These are phyloP conservation scores for Cubamyces lactineus DNA, from an alignment of 768 basidiomycete genomes.

Conservation along the genomic window DNA sequence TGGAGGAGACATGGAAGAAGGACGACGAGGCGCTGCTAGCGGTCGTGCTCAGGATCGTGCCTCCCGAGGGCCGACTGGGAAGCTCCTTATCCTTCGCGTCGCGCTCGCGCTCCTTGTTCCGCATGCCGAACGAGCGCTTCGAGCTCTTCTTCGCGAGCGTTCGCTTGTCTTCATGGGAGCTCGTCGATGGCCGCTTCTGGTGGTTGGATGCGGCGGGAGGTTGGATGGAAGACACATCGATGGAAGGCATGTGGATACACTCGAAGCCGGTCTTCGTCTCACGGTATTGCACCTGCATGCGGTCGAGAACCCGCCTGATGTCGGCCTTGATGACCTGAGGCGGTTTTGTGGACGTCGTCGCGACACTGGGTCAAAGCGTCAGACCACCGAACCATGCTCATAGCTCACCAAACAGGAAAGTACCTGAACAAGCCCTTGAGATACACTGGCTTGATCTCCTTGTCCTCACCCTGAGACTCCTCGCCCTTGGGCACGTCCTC, in stretches of 20 bases:
- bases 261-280: constrained; percentile 92
- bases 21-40: constrained; percentile 81
- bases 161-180: constrained; percentile 56
- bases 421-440: constrained; percentile 95
- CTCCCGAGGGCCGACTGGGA: constrained; percentile 46
- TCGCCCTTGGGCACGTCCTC: constrained; percentile 35
- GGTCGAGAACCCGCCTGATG: constrained; percentile 83
- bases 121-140: constrained; percentile 75
- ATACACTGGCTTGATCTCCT: constrained; percentile 92
- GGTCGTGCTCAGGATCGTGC: constrained; percentile 59
- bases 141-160: constrained; percentile 75
- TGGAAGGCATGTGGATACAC: constrained; percentile 93
- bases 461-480: constrained; percentile 59
- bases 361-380: constrained; percentile 58
- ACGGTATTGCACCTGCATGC: constrained; percentile 94
- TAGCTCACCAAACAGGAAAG: constrained; percentile 28
- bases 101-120: constrained; percentile 53
- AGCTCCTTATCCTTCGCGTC: constrained; percentile 53
- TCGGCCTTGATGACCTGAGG: constrained; percentile 81
- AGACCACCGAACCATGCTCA: constrained; percentile 7
- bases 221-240: constrained; percentile 82
- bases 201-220: constrained; percentile 39
- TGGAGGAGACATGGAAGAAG: constrained; percentile 80
- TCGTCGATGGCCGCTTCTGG: constrained; percentile 49
- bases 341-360: constrained; percentile 92